These are phyloP conservation scores for Corchorus olitorius DNA, from an alignment of 345 rosid species.

Conservation along the genomic window DNA sequence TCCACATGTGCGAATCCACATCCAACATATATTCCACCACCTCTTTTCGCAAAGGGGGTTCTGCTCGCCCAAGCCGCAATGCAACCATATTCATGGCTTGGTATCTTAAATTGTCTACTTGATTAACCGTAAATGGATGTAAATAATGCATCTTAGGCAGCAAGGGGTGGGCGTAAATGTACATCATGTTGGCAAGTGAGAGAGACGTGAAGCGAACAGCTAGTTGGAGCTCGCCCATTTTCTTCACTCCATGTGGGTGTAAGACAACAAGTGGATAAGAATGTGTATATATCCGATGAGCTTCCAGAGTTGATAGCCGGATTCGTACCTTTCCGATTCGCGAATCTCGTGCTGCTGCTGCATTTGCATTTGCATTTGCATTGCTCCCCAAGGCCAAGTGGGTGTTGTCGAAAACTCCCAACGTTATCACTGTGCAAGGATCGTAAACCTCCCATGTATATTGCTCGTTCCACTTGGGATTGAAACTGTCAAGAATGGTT, in stretches of 20 bases:
- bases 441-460: conserved; percentile 93
- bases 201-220: conserved; percentile 68
- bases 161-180: conserved; percentile 62
- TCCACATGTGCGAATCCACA: conserved; percentile 86
- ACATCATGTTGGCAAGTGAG: conserved; percentile 65
- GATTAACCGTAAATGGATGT: conserved; percentile 80
- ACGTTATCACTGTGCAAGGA: conserved; percentile 82
- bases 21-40: conserved; percentile 88
- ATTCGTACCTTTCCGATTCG: conserved; percentile 79
- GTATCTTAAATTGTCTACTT: conserved; percentile 66
- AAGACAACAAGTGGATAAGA: conserved; percentile 79
- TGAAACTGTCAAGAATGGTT: conserved; percentile 56
- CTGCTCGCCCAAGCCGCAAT: conserved; percentile 71
- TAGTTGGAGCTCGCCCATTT: conserved; percentile 75
- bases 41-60: conserved; percentile 84
- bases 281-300: conserved; percentile 69
- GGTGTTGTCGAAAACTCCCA: conserved; percentile 77
- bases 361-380: no score
- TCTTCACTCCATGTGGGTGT: conserved; percentile 68
- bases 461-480: conserved; percentile 82
- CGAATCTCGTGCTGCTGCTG: conserved; percentile 47
- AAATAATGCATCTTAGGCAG: conserved; percentile 91
- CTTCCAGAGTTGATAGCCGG: conserved; percentile 76
- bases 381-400: conserved; percentile 47
- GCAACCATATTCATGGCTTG: conserved; percentile 88